Evolutionary conservation across 345 rosid species (phyloP).

Genomic region (Eucalyptus tenuipes): DNA sequence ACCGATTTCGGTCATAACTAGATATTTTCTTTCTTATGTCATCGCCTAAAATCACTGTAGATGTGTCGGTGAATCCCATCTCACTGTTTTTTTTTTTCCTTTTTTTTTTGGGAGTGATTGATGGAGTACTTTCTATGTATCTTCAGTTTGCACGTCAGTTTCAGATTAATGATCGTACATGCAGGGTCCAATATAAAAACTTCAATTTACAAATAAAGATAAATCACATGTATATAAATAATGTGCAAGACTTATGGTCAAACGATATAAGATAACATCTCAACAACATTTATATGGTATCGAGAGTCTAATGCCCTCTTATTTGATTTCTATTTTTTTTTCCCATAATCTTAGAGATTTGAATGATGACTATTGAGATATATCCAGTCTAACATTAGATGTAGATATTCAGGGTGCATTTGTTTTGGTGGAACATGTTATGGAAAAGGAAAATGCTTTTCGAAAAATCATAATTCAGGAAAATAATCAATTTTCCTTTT

Average conservation of each 20-base stretch:
- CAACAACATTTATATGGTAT: fast-evolving
- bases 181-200: neutral
- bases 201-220: fast-evolving
- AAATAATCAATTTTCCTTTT: fast-evolving
- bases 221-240: neutral
- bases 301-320: neutral
- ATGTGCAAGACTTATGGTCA: fast-evolving
- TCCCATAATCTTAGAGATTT: neutral
- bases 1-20: neutral
- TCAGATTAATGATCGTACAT: fast-evolving
- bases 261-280: fast-evolving
- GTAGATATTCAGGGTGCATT: neutral
- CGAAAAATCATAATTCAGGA: neutral
- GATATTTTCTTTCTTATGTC: neutral
- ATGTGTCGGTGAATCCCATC: neutral
- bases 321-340: neutral
- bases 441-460: neutral
- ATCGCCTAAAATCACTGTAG: neutral
- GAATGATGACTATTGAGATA: fast-evolving
- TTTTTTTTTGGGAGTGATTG: neutral
- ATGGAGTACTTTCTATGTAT: neutral
- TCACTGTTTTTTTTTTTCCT: fast-evolving
- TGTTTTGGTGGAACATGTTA: no score
- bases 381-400: fast-evolving
- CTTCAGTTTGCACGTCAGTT: neutral